Conservation (phyloP, 257 asterid species). For the Craterostigma plantagineum region DNA sequence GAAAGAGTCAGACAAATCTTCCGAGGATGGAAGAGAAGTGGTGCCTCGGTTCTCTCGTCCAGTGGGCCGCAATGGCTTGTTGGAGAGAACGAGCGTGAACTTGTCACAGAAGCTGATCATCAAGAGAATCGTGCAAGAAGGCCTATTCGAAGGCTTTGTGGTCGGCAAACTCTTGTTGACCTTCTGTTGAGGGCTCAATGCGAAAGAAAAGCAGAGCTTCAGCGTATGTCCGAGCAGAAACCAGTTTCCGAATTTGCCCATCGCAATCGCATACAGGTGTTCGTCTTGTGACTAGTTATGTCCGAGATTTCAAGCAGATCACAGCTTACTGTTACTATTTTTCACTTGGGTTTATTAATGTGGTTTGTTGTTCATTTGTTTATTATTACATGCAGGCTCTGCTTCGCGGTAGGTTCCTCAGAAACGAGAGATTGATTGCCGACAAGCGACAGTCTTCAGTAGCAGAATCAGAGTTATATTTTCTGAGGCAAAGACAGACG, state of each 20-base stretch:
- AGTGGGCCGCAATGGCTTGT: no score
- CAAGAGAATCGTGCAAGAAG: conserved; percentile 29
- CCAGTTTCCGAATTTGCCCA: conserved; percentile 67
- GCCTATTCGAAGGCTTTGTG: conserved; percentile 58
- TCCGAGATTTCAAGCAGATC: no score
- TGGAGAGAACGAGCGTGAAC: no score
- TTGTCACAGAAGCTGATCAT: conserved; percentile 27
- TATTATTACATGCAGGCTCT: conserved; percentile 38
- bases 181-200: conserved; percentile 56
- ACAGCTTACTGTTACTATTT: no score
- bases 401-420: conserved; percentile 67
- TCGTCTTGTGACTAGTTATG: background rate
- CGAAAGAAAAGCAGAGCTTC: conserved; percentile 59
- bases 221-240: conserved; percentile 35
- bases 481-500: conserved; percentile 56
- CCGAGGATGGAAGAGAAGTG: conserved; percentile 61
- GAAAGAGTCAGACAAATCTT: conserved; percentile 66
- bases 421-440: conserved; percentile 29
- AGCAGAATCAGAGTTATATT: conserved; percentile 58
- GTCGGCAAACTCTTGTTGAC: conserved; percentile 86
- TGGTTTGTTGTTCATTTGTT: no score
- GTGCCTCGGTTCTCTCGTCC: conserved; percentile 22
- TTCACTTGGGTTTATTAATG: no score
- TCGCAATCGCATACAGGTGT: conserved; percentile 89
- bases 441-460: conserved; percentile 42